These are phyloP conservation scores for Sporothrix luriei DNA, from an alignment of 2,329 filamentous ascomycete genomes.

Conservation along the genomic window DNA sequence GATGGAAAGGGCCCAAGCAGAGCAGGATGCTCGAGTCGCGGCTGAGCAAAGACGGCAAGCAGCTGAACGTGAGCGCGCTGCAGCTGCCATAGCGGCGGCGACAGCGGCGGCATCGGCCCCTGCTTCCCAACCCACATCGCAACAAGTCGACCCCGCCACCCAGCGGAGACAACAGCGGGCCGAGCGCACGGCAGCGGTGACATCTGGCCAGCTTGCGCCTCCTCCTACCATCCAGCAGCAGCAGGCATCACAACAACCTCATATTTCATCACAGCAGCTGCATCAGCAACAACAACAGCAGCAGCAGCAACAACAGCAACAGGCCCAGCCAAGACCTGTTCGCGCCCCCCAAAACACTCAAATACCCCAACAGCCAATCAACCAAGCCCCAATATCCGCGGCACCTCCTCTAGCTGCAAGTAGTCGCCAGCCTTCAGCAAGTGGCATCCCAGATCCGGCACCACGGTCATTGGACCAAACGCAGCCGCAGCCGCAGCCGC, in stretches of 20 bases:
- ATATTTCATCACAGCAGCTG: conserved; percentile 27
- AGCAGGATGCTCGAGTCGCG: conserved; percentile 57
- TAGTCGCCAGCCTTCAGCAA: background rate
- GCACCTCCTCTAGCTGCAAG: conserved; percentile 7
- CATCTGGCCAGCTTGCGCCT: conserved; percentile 30
- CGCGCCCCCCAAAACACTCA: conserved; percentile 26
- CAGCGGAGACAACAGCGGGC: conserved; percentile 44
- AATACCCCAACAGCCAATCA: conserved; percentile 17
- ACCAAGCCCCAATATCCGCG: conserved; percentile 9
- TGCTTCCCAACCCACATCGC: conserved; percentile 35
- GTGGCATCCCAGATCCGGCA: background rate
- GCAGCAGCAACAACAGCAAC: conserved; percentile 29
- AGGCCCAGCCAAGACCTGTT: conserved; percentile 18
- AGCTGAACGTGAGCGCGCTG: conserved; percentile 57
- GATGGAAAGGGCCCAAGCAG: conserved; percentile 59
- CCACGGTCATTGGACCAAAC: conserved; percentile 13
- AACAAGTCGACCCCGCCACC: conserved; percentile 43
- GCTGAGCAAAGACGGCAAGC: conserved; percentile 55
- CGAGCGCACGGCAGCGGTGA: conserved; percentile 35
- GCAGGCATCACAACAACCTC: conserved; percentile 32
- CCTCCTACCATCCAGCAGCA: conserved; percentile 29
- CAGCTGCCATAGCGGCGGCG: conserved; percentile 45
- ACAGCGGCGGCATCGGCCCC: conserved; percentile 42
- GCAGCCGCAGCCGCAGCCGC: conserved; percentile 6
- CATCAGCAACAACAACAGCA: conserved; percentile 28